These are phyloP conservation scores for Trichodelitschia bisporula DNA, from an alignment of 495 filamentous ascomycete genomes.

Conservation along the genomic window DNA sequence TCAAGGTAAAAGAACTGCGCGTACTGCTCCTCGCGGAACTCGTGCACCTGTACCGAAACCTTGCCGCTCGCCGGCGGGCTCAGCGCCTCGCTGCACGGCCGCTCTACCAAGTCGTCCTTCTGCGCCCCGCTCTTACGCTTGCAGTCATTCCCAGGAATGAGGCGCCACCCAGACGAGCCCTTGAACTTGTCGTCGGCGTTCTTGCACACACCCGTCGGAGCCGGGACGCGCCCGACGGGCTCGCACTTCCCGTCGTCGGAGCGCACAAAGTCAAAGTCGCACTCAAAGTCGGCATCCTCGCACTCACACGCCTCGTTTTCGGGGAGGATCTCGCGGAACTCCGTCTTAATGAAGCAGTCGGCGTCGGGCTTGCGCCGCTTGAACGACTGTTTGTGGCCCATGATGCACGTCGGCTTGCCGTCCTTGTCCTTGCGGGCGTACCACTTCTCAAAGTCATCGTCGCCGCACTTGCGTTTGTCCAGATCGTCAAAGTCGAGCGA, in stretches of 20 bases:
- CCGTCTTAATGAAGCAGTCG: constrained; percentile 68
- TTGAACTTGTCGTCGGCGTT: constrained; percentile 40
- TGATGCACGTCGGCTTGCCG: constrained; percentile 61
- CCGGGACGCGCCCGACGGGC: constrained; percentile 23
- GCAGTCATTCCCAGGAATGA: constrained; percentile 81
- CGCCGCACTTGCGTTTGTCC: constrained; percentile 56
- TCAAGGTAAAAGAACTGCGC: constrained; percentile 52
- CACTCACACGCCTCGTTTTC: constrained; percentile 52
- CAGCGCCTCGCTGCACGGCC: constrained; percentile 24
- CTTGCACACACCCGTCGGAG: constrained; percentile 40
- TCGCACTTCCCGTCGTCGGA: constrained; percentile 43
- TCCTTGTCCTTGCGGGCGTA: constrained; percentile 57
- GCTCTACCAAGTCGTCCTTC: constrained; percentile 35
- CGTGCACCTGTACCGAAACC: constrained; percentile 26
- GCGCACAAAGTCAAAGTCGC: constrained; percentile 65
- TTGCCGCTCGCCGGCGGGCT: constrained; percentile 29
- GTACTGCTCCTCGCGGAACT: constrained; percentile 32
- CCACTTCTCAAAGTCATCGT: constrained; percentile 72
- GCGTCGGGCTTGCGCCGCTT: constrained; percentile 57
- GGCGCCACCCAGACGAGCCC: constrained; percentile 70
- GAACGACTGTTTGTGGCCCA: constrained; percentile 81
- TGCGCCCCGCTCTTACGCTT: constrained; percentile 24
- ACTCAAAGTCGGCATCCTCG: constrained; percentile 67
- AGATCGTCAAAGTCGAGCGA: constrained; percentile 62
- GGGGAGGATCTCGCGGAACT: constrained; percentile 49